Conservation (phyloP, 2,329 filamentous ascomycete species). For the Bimuria novae-zelandiae region DNA sequence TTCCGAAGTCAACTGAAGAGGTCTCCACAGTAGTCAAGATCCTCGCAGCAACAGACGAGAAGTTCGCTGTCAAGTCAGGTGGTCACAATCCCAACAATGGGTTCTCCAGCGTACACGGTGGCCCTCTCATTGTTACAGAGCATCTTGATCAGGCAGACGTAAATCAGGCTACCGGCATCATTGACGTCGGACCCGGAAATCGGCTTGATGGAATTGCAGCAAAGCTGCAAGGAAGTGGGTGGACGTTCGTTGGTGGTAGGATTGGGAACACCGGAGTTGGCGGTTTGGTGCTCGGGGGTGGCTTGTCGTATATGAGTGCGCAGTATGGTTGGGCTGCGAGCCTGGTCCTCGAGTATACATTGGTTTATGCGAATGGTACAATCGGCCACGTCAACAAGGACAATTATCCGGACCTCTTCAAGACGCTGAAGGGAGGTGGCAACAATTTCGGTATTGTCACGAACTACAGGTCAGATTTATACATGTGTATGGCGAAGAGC, state of each 20-base stretch:
- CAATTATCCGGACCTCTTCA: slow-evolving; percentile 42
- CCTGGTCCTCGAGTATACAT: slow-evolving; percentile 48
- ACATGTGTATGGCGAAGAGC: neutral
- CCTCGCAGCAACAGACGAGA: slow-evolving; percentile 47
- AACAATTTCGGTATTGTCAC: slow-evolving; percentile 50
- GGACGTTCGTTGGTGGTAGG: slow-evolving; percentile 53
- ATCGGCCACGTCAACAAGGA: slow-evolving; percentile 30
- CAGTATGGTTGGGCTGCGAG: slow-evolving; percentile 56
- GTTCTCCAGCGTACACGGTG: slow-evolving; percentile 52
- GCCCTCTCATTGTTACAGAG: slow-evolving; percentile 53
- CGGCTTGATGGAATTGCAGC: slow-evolving; percentile 43
- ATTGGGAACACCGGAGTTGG: slow-evolving; percentile 55
- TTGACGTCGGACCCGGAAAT: slow-evolving; percentile 41
- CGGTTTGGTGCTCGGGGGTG: slow-evolving; percentile 53
- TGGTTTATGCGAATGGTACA: slow-evolving; percentile 54
- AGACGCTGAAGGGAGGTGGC: slow-evolving; percentile 44
- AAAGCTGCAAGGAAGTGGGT: slow-evolving; percentile 40
- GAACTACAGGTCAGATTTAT: slow-evolving; percentile 2
- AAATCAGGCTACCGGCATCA: slow-evolving; percentile 28
- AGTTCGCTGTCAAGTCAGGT: slow-evolving; percentile 61
- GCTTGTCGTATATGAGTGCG: slow-evolving; percentile 43
- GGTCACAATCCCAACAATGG: slow-evolving; percentile 55
- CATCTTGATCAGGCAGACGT: slow-evolving; percentile 35
- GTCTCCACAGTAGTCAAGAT: slow-evolving; percentile 59
- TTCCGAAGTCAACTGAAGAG: slow-evolving; percentile 51